Evolutionary conservation across 163 green algal genomes (phyloP), one percentile per base, ranked within the genome.

Genomic region (Trebouxiophyceae sp.): DNA sequence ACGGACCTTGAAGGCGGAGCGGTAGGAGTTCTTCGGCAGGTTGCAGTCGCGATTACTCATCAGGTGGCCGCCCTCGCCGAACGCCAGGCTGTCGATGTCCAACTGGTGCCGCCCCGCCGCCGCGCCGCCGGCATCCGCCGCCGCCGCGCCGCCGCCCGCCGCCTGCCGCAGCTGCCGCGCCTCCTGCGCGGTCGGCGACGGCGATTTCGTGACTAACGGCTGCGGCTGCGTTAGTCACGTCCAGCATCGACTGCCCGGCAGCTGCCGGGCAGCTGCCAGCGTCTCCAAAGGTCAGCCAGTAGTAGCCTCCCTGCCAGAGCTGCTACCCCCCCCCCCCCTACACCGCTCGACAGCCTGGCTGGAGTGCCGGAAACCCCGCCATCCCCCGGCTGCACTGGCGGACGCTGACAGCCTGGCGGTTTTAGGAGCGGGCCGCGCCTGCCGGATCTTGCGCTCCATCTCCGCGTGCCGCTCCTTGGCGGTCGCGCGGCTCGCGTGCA

Each of bases 41-140:
- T 85, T 72, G 69, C 82, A 91, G 29, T 72, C 83, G 75, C 93
- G 91, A 82, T 95, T 96, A 62, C 68, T 77, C 84, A 97, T 97
- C 59, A 97, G 86, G 68, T 92, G 89, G 8, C 75, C 78, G 22
- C 85, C 92, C 67, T 89, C 63, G 1, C 31, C 54, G 70, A 98
- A 98, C 1, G 77, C 63, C 24, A 98, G 76, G 5, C 64, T 69
- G 3, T 98, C 88, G 26, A 98, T 75, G 57, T 97, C 87, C 28
- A 98, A 57, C 60, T 74, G 54, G 33, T 86, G 74, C 24, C 83
- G 74, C 28, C 76, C 76, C 23, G 78, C 57, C 3, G 71, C 63
- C 22, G 74, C 77, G 4, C 56, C 79, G 8, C 30, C 68, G 23
- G 19, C 69, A 20, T 23, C 62, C n/a, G 57, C 62, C 22, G n/a